A percentile compares a stretch with the other conserved stretches of the same genome.
These are phyloP conservation scores for Sisymbrium altissimum DNA, from an alignment of 345 rosid species.

Conservation along the genomic window DNA sequence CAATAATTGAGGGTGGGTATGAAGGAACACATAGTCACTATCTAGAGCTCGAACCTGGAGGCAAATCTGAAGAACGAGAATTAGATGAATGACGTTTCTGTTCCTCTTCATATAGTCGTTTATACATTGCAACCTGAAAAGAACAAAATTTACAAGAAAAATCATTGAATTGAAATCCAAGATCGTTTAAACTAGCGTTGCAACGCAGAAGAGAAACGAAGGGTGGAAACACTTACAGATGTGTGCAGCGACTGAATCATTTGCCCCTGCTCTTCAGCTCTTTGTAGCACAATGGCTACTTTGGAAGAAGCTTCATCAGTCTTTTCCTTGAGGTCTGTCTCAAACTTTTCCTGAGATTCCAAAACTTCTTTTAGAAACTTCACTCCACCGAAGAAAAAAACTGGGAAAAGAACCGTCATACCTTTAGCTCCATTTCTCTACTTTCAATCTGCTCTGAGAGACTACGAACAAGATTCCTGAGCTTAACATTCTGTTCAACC, in stretches of 20 bases:
- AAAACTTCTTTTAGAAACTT: not conserved
- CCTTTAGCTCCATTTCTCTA: conserved; percentile 82
- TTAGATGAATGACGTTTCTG: conserved; percentile 58
- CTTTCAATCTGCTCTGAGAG: conserved; percentile 73
- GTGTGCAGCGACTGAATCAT: conserved; percentile 93
- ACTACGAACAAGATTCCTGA: conserved; percentile 79
- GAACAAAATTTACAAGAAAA: conserved; percentile 8
- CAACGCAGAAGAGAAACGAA: not conserved
- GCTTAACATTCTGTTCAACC: conserved; percentile 94
- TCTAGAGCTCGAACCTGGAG: conserved; percentile 52
- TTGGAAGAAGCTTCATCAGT: conserved; percentile 78
- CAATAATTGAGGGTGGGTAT: not conserved
- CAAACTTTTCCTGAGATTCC: conserved; percentile 59
- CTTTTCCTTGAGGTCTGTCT: conserved; percentile 62
- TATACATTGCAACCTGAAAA: conserved; percentile 87
- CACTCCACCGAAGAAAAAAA: conserved; percentile 9
- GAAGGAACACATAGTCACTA: conserved; percentile 16
- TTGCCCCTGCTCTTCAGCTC: conserved; percentile 88
- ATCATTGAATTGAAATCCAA: not conserved
- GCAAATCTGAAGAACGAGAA: conserved; percentile 39
- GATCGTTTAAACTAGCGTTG: not conserved
- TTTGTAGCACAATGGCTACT: conserved; percentile 71
- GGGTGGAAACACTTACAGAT: conserved; percentile 54
- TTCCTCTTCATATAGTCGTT: conserved; percentile 86
- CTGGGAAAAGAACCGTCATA: conserved; percentile 20